A percentile compares a stretch with the other conserved stretches of the same genome.
These are phyloP conservation scores for Candida ulmi DNA, from an alignment of 805 yeast species.

Conservation along the genomic window DNA sequence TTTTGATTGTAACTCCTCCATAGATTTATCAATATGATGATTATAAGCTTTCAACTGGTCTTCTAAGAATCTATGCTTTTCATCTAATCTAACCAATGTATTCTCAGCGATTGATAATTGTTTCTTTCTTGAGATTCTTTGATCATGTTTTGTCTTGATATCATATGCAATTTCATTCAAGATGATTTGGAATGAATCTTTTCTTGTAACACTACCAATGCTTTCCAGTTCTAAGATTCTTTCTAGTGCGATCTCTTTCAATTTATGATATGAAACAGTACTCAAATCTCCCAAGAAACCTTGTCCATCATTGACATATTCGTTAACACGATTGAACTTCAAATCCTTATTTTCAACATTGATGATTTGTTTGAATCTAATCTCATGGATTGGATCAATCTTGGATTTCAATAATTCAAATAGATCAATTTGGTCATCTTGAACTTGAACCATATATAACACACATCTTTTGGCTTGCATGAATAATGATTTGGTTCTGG, in stretches of 20 bases:
- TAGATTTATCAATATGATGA: constrained; percentile 43
- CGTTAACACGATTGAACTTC: constrained; percentile 31
- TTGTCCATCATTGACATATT: constrained; percentile 35
- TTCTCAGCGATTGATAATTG: constrained; percentile 40
- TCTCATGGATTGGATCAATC: constrained; percentile 66
- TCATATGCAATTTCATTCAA: constrained; percentile 82
- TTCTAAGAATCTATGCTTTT: constrained; percentile 38
- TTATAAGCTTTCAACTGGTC: constrained; percentile 37
- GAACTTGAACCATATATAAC: constrained; percentile 79
- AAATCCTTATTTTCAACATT: constrained; percentile 36
- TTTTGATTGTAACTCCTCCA: constrained; percentile 42
- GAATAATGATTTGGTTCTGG: constrained; percentile 52
- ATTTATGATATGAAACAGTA: constrained; percentile 54
- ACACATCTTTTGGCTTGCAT: constrained; percentile 79
- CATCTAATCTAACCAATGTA: constrained; percentile 39
- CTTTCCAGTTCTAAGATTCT: constrained; percentile 71
- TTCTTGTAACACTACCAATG: constrained; percentile 56
- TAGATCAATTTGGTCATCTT: constrained; percentile 57
- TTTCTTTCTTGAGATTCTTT: constrained; percentile 38
- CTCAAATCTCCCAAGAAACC: constrained; percentile 47
- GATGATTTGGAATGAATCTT: constrained; percentile 69
- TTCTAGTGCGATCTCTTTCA: constrained; percentile 73
- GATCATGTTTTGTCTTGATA: constrained; percentile 52
- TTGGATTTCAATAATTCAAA: constrained; percentile 65
- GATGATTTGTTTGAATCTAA: constrained; percentile 50